Percentiles rank a stretch among this genome's conserved stretches.
Conservation (phyloP, 2,329 filamentous ascomycete genomes). For the Penicillium nordicum region DNA sequence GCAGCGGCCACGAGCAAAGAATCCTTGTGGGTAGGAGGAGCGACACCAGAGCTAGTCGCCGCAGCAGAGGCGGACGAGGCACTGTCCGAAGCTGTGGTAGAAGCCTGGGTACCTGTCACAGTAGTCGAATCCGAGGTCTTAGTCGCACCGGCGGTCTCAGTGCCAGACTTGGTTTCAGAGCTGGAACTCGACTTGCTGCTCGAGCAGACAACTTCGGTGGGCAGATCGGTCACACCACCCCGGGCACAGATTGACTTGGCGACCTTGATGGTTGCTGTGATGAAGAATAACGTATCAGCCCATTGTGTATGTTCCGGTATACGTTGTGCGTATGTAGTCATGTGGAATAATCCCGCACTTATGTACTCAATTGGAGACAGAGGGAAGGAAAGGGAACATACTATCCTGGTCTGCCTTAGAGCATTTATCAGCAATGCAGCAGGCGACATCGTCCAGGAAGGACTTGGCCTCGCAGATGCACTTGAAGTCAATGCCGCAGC, state of each 20-base stretch:
- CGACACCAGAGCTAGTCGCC: constrained; percentile 25
- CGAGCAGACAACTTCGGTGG: constrained; percentile 30
- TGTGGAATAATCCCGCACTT: neutral
- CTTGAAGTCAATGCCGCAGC: constrained; percentile 42
- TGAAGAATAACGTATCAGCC: neutral
- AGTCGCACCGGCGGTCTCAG: constrained; percentile 13
- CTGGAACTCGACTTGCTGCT: neutral
- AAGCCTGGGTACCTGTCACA: constrained; percentile 12
- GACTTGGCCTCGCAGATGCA: constrained; percentile 49
- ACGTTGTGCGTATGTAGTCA: neutral
- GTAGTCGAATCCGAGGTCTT: constrained; percentile 14
- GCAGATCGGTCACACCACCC: constrained; percentile 37
- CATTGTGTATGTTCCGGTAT: neutral
- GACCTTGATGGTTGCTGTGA: constrained; percentile 34
- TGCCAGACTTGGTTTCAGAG: constrained; percentile 6
- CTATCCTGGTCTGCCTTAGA: constrained; percentile 40
- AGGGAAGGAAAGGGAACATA: constrained; percentile 17
- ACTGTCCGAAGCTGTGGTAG: constrained; percentile 9
- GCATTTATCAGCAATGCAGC: constrained; percentile 50
- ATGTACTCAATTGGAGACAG: neutral
- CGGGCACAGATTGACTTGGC: constrained; percentile 39
- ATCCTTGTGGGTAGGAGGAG: constrained; percentile 23
- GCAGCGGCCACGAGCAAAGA: constrained; percentile 29
- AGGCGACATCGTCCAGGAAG: constrained; percentile 50
- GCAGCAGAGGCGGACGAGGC: constrained; percentile 22